Base-by-base conservation (phyloP, 352 stramenopile species). In the Pythium insidiosum region DNA sequence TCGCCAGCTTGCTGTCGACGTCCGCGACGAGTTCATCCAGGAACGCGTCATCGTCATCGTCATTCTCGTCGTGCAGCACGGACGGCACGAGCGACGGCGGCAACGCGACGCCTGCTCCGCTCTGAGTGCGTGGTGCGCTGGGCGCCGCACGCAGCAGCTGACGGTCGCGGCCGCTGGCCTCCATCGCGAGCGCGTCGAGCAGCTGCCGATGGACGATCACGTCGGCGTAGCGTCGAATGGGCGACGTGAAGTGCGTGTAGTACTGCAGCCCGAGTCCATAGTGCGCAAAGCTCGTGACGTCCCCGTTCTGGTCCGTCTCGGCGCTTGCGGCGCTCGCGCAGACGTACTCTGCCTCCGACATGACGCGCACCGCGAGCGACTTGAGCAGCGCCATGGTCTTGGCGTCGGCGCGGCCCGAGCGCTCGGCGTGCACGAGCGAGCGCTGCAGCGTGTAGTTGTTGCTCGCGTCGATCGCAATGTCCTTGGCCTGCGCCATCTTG, bases 311-410 rank as follows among this genome's bases (percentile, higher is more conserved):
- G 3, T 44, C 43, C 7, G 63, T 56, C n/a, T 58, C 56, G 15
- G 63, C 55, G 41, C 83, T 56, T 13, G 63, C 73, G 16, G 76
- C 68, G 29, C 63, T 82, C 6, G 85, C 85, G 20, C 78, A 96
- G 24, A 97, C 67, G 53, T 97, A 97, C 59, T 95, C 81, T 16
- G 91, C 91, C 51, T 97, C 85, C n/a, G 87, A 93, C 91, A 97
- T 97, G 13, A 93, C 87, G 30, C 91, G 79, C 21, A 94, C 88
- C 1, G 89, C 87, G 20, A 97, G 66, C n/a, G 88, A 96, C 69
- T 96, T 95, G 36, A 97, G 66, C 28, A 97, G 50, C 24, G 83
- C 70, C 64, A 93, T 86, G 9, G 88, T 92, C 50, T 94, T 84
- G 40, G 38, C 63, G 45, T 88, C 71, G 18, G 84, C 79, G 6